Conservation (phyloP, 2,329 filamentous ascomycete genomes). For the Ceratocystis huliohia region DNA sequence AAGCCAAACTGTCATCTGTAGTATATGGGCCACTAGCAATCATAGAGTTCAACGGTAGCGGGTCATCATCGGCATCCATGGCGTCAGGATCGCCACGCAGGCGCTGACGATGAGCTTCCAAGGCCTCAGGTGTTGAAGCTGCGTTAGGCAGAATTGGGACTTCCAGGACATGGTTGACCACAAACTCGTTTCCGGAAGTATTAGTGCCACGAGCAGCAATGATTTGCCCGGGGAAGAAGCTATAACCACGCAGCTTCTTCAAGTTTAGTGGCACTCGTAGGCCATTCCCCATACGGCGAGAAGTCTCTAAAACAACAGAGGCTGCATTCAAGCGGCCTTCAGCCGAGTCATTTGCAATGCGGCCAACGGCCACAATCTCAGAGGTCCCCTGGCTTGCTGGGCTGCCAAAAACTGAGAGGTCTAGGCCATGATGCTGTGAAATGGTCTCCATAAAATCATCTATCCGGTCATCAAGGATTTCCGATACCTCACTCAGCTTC, state of each 20-base stretch:
- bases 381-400: constrained; percentile 72
- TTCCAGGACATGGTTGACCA: constrained; percentile 62
- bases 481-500: constrained; percentile 84
- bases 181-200: constrained; percentile 70
- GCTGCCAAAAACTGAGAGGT: constrained; percentile 73
- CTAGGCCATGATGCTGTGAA: constrained; percentile 60
- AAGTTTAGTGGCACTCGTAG: constrained; percentile 69
- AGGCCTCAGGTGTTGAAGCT: constrained; percentile 51
- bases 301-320: constrained; percentile 79
- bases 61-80: constrained; percentile 39
- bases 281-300: constrained; percentile 69
- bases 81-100: constrained; percentile 52
- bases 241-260: constrained; percentile 52
- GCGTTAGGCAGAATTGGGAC: constrained; percentile 63
- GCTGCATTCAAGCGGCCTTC: constrained; percentile 78
- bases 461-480: constrained; percentile 89
- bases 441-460: constrained; percentile 72
- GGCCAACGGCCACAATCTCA: constrained; percentile 78
- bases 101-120: constrained; percentile 57
- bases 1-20: constrained; percentile 81
- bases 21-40: constrained; percentile 83
- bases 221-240: constrained; percentile 90
- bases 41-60: constrained; percentile 59
- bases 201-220: constrained; percentile 81
- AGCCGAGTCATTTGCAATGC: constrained; percentile 77